Evolutionary conservation across 169 alveolate genomes (phyloP).

Genomic region (Ichthyophthirius multifiliis): DNA sequence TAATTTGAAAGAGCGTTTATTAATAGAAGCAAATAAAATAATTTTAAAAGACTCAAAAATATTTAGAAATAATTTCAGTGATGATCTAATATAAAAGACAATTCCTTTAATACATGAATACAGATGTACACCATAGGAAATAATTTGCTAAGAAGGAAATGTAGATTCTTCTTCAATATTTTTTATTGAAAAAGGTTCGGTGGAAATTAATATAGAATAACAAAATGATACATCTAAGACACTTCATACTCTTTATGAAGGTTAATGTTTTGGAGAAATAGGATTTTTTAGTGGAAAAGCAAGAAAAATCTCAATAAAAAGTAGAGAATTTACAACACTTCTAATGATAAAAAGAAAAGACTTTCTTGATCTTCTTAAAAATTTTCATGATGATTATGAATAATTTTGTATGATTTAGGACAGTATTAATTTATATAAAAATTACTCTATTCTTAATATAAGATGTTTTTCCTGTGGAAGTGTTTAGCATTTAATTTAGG

Average conservation of each 20-base stretch:
- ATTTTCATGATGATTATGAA: neutral
- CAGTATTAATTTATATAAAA: no score
- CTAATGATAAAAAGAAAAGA: neutral
- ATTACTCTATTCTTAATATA: neutral
- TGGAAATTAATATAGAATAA: neutral
- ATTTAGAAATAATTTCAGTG: neutral
- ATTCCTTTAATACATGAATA: neutral
- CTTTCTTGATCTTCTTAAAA: neutral
- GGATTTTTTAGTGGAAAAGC: neutral
- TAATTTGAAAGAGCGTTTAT: neutral
- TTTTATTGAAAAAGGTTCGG: conserved; percentile 13
- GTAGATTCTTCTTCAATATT: neutral
- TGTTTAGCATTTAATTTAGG: no score
- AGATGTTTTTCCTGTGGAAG: neutral
- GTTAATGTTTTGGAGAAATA: neutral
- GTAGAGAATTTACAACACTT: neutral
- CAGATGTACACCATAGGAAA: conserved; percentile 10
- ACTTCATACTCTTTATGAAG: neutral
- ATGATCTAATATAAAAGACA: neutral
- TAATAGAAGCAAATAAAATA: conserved; percentile 12
- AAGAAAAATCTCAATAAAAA: neutral
- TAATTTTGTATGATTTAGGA: neutral
- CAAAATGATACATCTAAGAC: neutral
- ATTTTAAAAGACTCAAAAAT: neutral
- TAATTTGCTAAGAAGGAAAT: neutral